A percentile compares a stretch with the other conserved stretches of the same genome.
These are phyloP conservation scores for Xylaria longipes DNA, from an alignment of 495 filamentous ascomycete species.

Conservation along the genomic window DNA sequence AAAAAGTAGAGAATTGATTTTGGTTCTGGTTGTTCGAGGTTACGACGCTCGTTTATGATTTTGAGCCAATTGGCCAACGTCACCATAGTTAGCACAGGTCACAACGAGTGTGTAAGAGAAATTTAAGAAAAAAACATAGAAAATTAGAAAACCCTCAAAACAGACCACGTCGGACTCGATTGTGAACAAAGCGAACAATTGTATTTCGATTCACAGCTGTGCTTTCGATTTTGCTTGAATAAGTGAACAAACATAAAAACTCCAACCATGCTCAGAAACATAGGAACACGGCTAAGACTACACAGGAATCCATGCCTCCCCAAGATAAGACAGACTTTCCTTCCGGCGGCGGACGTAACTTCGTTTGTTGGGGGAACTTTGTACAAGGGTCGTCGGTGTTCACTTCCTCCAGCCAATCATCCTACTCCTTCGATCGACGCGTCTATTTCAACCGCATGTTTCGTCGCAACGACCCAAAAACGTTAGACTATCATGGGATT, in stretches of 20 bases:
- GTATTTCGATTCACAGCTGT: conserved; percentile 18
- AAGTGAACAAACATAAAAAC: conserved; percentile 32
- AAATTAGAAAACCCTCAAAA: background rate
- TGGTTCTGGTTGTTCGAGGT: background rate
- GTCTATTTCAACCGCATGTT: conserved; percentile 14
- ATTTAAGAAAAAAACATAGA: too few species aligned
- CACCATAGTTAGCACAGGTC: background rate
- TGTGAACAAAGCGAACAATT: conserved; percentile 12
- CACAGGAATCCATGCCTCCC: conserved; percentile 24
- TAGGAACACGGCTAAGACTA: conserved; percentile 36
- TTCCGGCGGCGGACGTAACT: conserved; percentile 31
- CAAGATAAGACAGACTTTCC: conserved; percentile 14
- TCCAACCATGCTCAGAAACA: conserved; percentile 43
- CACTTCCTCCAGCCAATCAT: conserved; percentile 16
- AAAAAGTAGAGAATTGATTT: background rate
- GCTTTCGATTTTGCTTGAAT: conserved; percentile 5
- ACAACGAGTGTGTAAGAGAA: background rate
- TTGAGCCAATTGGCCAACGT: background rate
- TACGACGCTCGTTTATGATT: background rate
- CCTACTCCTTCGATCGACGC: conserved; percentile 1
- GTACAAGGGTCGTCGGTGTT: conserved; percentile 32
- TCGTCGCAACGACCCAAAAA: background rate
- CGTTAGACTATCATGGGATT: background rate
- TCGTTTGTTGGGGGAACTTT: conserved; percentile 33
- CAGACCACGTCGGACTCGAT: background rate